Evolutionary conservation across 2,329 filamentous ascomycete species (phyloP).

Genomic region (Aureobasidium sp.): DNA sequence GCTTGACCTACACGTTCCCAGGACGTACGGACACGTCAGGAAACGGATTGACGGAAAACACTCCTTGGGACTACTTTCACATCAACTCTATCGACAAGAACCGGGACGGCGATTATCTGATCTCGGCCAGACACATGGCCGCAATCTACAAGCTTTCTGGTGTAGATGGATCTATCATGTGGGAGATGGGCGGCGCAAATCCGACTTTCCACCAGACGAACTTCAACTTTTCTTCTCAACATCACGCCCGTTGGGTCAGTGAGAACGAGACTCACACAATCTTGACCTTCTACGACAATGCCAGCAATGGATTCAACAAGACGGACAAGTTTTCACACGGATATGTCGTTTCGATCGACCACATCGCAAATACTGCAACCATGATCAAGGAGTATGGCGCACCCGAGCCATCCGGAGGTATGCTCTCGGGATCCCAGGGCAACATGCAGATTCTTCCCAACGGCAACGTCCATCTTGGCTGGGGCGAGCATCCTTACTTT

Average conservation of each 20-base stretch:
- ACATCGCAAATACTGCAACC: slow-evolving; percentile 33
- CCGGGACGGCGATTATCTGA: slow-evolving; percentile 38
- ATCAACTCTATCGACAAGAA: slow-evolving; percentile 47
- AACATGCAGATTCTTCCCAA: slow-evolving; percentile 46
- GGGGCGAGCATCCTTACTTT: slow-evolving; percentile 41
- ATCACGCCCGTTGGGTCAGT: slow-evolving; percentile 42
- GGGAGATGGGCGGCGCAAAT: slow-evolving; percentile 41
- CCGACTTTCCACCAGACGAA: slow-evolving; percentile 40
- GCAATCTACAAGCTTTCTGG: slow-evolving; percentile 42
- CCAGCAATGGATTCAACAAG: slow-evolving; percentile 39
- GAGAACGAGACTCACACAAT: slow-evolving; percentile 40
- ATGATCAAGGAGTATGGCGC: slow-evolving; percentile 41
- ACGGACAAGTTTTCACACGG: slow-evolving; percentile 33
- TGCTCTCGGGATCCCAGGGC: slow-evolving; percentile 44
- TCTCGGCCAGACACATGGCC: slow-evolving; percentile 39
- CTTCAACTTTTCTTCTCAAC: slow-evolving; percentile 44
- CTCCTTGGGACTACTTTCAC: slow-evolving; percentile 48
- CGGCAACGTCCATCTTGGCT: slow-evolving; percentile 48
- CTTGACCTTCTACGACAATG: slow-evolving; percentile 48
- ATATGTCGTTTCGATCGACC: slow-evolving; percentile 40
- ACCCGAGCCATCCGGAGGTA: slow-evolving; percentile 34
- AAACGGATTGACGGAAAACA: slow-evolving; percentile 37
- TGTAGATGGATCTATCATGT: slow-evolving; percentile 38
- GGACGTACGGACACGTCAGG: slow-evolving; percentile 35
- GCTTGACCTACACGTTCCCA: slow-evolving; percentile 39